These are phyloP conservation scores for Avena eriantha DNA, from an alignment of 176 grass and related monocot genomes.

Conservation along the genomic window DNA sequence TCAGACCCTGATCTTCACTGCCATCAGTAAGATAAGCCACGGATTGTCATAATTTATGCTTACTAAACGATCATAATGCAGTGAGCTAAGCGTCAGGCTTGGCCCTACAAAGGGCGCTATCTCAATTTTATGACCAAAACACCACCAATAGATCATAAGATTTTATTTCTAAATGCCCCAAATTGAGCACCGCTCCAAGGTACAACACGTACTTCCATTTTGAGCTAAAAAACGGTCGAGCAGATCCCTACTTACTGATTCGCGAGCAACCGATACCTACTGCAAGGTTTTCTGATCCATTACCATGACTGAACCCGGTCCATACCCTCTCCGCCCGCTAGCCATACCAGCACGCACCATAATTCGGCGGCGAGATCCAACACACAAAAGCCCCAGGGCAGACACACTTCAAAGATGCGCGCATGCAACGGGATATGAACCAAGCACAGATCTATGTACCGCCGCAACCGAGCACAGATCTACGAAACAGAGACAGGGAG, in stretches of 20 bases:
- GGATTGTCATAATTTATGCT: neutral
- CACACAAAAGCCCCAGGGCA: neutral
- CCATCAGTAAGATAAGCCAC: neutral
- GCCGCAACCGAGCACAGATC: constrained; percentile 12
- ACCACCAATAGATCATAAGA: neutral
- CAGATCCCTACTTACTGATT: neutral
- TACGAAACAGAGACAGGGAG: neutral
- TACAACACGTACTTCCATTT: neutral
- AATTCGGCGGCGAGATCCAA: constrained; percentile 56
- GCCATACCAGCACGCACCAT: neutral
- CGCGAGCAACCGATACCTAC: neutral
- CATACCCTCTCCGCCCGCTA: neutral
- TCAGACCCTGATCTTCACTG: neutral
- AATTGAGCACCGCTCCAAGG: neutral
- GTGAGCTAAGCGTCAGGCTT: neutral
- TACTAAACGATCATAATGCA: neutral
- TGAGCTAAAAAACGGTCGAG: neutral
- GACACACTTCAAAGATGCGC: neutral
- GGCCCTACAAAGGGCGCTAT: neutral
- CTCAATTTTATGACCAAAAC: neutral
- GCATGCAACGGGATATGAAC: neutral
- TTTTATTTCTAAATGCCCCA: neutral
- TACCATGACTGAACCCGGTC: neutral
- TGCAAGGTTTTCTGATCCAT: constrained; percentile 5
- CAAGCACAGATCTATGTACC: constrained; percentile 12